These are phyloP conservation scores for Yarrowia sp. DNA, from an alignment of 805 yeast genomes.

Conservation along the genomic window DNA sequence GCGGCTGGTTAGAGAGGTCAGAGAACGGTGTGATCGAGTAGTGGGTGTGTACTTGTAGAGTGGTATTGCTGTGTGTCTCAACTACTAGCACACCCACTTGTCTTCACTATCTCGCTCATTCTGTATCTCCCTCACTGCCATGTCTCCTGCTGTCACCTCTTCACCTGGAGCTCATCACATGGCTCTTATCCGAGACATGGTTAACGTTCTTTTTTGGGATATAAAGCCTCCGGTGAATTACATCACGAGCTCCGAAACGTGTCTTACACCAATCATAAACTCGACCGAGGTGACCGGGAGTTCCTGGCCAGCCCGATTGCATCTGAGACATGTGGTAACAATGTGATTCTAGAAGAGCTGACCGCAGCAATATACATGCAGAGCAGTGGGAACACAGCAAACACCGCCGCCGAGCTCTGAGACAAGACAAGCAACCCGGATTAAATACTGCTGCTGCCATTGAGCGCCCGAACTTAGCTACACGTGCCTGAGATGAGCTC, in stretches of 20 bases:
- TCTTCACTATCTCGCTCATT: too few relatives aligned
- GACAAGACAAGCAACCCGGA: conserved; percentile 10
- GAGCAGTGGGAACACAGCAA: background rate
- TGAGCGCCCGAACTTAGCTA: conserved; percentile 7
- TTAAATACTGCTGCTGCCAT: background rate
- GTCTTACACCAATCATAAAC: background rate
- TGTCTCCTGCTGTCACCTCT: background rate
- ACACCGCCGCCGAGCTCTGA: background rate
- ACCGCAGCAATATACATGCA: background rate
- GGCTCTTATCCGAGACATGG: conserved; percentile 31
- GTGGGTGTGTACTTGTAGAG: too few relatives aligned
- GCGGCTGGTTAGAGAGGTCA: too few relatives aligned
- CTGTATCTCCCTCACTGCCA: too few relatives aligned
- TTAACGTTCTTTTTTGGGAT: conserved; percentile 1
- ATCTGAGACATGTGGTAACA: background rate
- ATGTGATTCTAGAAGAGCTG: background rate
- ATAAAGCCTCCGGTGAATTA: conserved; percentile 11
- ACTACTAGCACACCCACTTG: too few relatives aligned
- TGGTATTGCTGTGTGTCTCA: too few relatives aligned
- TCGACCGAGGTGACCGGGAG: background rate
- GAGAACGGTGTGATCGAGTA: too few relatives aligned
- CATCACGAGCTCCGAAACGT: conserved; percentile 18
- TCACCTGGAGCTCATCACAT: conserved; percentile 10
- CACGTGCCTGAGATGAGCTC: conserved; percentile 19
- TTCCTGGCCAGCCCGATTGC: background rate